Base-by-base conservation (phyloP, 257 asterid genomes). In the Solanum peruvianum region DNA sequence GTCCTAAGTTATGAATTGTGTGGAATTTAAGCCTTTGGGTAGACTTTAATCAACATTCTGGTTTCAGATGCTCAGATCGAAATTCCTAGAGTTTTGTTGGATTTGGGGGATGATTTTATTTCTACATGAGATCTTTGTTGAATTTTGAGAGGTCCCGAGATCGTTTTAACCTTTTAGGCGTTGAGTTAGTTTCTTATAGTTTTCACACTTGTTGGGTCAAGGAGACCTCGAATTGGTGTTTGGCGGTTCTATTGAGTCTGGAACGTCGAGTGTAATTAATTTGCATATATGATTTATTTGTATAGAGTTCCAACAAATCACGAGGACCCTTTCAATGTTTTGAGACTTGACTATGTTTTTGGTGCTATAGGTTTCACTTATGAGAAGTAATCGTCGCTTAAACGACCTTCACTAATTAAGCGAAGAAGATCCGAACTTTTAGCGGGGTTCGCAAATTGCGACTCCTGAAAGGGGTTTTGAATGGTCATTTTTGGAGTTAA, bases 361-460 rank as follows among this genome's bases (percentile, higher is more conserved):
- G 3, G 21, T 52, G 10, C 3, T 52, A 3, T 8, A 52, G 10
- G 23, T 10, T 0, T 52, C 10, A 0, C 23, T 52, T 52, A 52
- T 52, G 3, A 9, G 23, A 52, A 16, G 23, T 21, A 16, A 8
- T 0, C 7, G 60, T 16, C 3, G 23, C 3, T 52, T 52, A 16
- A 52, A 1, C 9, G 4, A 52, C 23, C 60, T 52, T 0, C 0
- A 21, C 60, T 49, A 33, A 33, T 33, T 49, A 49, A 15, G 60
- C 23, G 3, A 49, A 16, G 1, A 1, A 49, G 3, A 0, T 1
- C 1, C 23, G 23, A 52, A 9, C n/a, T 16, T 52, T 52, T 52
- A 52, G 62, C 10, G 0, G n/a, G n/a, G 23, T 16, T 16, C n/a
- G 0, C 10, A 52, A 16, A 16, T 52, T 1, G n/a, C 0, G n/a